Base-by-base conservation (phyloP, 164 flowering plant genomes). In the Vitis amurensis region DNA sequence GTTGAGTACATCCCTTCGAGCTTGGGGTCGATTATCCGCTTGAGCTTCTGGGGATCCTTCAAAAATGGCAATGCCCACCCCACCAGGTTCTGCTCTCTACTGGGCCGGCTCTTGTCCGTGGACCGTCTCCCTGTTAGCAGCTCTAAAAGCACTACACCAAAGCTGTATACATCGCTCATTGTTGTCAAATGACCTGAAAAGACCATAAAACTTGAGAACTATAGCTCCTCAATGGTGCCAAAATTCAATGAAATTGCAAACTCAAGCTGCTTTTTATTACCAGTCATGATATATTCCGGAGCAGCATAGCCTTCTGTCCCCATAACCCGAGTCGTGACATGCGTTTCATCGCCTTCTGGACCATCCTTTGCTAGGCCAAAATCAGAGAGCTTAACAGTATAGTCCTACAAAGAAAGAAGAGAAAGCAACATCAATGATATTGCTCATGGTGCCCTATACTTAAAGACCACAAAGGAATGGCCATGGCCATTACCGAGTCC, bases 251-350 rank as follows among this genome's bases (percentile, higher is more conserved):
- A 51, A 27, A 61, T 11, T 11, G 11, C 3, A 3, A 50, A 50
- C 11, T 63, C 19, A 8, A 19, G 15, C 17, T 55, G 48, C 13
- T 17, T 64, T 17, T 15, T 49, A 15, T 12, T 73, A 85, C 96
- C 96, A 17, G 95, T 87, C 84, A 74, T 84, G 50, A 92, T 63
- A 58, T 92, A 94, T 55, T 94, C 98, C 0, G 97, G 98, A 6
- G 98, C 98, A 11, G 94, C 97, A 29, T 94, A 94, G 68, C 98
- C 98, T 7, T 88, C 81, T 0, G 98, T 94, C 12, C 98, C 98
- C 95, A 94, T 89, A 8, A 94, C 84, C 1, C 93, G 79, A 0
- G 97, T 89, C 2, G 95, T 74, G 4, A 92, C 83, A 69, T 91
- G 93, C 0, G 91, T 85, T 0, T 92, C 78, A 37, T 88, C 94